Conservation (phyloP, 2,329 filamentous ascomycete genomes). For the Aspergillus udagawae region DNA sequence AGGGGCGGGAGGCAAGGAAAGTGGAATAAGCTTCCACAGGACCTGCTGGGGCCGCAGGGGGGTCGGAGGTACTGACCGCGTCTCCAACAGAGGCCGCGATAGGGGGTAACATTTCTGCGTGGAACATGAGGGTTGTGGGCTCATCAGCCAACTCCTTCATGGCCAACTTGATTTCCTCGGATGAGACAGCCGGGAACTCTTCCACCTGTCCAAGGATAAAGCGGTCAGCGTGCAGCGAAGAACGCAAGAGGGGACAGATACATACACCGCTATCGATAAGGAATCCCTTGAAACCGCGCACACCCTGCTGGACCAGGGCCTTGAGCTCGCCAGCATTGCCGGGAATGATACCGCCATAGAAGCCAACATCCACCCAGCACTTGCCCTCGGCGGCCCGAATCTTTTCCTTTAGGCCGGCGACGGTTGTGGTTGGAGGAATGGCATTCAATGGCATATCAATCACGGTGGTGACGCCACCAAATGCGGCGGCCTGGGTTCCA, state of each 20-base stretch:
- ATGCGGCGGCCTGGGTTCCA: slow-evolving; percentile 87
- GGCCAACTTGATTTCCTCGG: slow-evolving; percentile 71
- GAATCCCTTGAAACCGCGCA: slow-evolving; percentile 96
- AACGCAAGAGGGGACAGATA: slow-evolving; percentile 17
- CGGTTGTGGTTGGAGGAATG: slow-evolving; percentile 90
- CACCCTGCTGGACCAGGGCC: slow-evolving; percentile 76
- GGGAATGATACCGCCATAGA: slow-evolving; percentile 92
- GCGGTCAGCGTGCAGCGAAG: neutral
- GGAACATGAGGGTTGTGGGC: slow-evolving; percentile 95
- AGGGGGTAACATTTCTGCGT: slow-evolving; percentile 96
- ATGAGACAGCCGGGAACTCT: slow-evolving; percentile 89
- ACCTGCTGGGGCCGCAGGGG: slow-evolving; percentile 67
- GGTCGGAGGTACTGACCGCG: slow-evolving; percentile 64
- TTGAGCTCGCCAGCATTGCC: slow-evolving; percentile 79
- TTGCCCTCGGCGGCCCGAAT: slow-evolving; percentile 76
- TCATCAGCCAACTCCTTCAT: slow-evolving; percentile 76
- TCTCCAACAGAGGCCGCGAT: slow-evolving; percentile 76
- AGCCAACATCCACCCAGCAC: slow-evolving; percentile 98
- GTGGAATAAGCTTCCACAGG: slow-evolving; percentile 76
- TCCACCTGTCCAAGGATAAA: slow-evolving; percentile 61
- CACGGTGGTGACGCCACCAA: slow-evolving; percentile 93
- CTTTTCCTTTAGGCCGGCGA: slow-evolving; percentile 78
- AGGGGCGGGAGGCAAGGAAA: slow-evolving; percentile 86
- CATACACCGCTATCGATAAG: slow-evolving; percentile 91
- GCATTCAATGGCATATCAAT: slow-evolving; percentile 98